These are phyloP conservation scores for Cenchrus fungigraminus DNA, from an alignment of 176 grass and related monocot genomes.

Conservation along the genomic window DNA sequence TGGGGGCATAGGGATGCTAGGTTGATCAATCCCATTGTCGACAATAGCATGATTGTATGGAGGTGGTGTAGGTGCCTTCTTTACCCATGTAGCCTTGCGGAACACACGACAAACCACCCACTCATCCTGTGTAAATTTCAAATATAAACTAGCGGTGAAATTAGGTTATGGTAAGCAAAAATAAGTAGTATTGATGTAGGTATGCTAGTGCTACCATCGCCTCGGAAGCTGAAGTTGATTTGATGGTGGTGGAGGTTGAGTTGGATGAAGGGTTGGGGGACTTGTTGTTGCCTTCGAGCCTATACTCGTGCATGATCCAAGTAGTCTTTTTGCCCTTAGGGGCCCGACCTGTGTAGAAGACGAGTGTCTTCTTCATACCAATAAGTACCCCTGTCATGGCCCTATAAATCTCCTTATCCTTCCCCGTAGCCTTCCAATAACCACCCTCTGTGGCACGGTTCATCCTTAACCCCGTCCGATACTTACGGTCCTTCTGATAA, in stretches of 20 bases:
- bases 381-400: neutral
- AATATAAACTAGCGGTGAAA: neutral
- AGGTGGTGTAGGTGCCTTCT: neutral
- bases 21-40: neutral
- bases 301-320: constrained; percentile 71
- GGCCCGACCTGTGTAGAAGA: constrained; percentile 62
- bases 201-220: neutral
- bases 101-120: constrained; percentile 69
- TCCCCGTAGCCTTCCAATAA: constrained; percentile 67
- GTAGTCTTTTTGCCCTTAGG: constrained; percentile 53
- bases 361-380: constrained; percentile 64
- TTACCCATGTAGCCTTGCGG: constrained; percentile 48
- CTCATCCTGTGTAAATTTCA: constrained; percentile 40
- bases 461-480: constrained; percentile 47
- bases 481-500: constrained; percentile 54
- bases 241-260: neutral
- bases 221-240: constrained; percentile 5
- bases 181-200: neutral
- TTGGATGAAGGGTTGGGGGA: no score
- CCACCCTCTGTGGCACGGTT: constrained; percentile 58
- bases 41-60: neutral
- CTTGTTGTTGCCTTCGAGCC: constrained; percentile 23
- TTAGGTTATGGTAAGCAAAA: neutral
- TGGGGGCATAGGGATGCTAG: neutral
- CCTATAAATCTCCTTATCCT: constrained; percentile 58